These are phyloP conservation scores for Exophiala lecanii-corni DNA, from an alignment of 2,329 filamentous ascomycete species.

Conservation along the genomic window DNA sequence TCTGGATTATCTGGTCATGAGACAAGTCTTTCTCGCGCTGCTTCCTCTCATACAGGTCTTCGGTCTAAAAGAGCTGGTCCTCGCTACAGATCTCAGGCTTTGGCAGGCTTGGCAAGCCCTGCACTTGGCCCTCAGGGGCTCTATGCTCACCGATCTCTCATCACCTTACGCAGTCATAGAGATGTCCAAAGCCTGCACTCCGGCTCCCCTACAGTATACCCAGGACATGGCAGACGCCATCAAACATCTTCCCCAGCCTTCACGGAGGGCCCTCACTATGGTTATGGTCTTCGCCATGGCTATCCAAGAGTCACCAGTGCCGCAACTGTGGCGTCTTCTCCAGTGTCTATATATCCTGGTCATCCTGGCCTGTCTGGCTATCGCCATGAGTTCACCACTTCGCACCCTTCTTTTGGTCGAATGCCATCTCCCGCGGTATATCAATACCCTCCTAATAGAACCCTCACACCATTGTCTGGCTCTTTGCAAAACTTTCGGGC, in stretches of 20 bases:
- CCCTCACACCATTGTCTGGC: constrained; percentile 19
- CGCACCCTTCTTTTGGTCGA: constrained; percentile 19
- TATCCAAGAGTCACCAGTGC: constrained; percentile 18
- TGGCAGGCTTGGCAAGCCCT: constrained; percentile 6
- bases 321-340: constrained; percentile 24
- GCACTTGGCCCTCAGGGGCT: constrained; percentile 10
- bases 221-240: constrained; percentile 7
- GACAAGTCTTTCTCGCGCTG: constrained; percentile 15
- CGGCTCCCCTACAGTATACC: constrained; percentile 15
- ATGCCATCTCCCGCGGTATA: constrained; percentile 21
- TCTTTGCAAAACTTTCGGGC: constrained; percentile 18
- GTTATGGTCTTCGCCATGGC: constrained; percentile 8
- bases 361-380: constrained; percentile 13
- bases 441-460: constrained; percentile 9
- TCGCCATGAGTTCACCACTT: constrained; percentile 21
- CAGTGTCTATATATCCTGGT: constrained; percentile 11
- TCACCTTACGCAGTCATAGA: constrained; percentile 23
- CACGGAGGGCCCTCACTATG: constrained; percentile 16
- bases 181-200: constrained; percentile 20
- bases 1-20: constrained; percentile 22
- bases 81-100: constrained; percentile 7
- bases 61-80: constrained; percentile 18
- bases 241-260: constrained; percentile 21
- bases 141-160: constrained; percentile 24
- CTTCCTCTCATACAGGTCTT: constrained; percentile 14